phyloP scores from a whole-genome alignment of 257 asterid species.

The Ocimum tenuiflorum region DNA sequence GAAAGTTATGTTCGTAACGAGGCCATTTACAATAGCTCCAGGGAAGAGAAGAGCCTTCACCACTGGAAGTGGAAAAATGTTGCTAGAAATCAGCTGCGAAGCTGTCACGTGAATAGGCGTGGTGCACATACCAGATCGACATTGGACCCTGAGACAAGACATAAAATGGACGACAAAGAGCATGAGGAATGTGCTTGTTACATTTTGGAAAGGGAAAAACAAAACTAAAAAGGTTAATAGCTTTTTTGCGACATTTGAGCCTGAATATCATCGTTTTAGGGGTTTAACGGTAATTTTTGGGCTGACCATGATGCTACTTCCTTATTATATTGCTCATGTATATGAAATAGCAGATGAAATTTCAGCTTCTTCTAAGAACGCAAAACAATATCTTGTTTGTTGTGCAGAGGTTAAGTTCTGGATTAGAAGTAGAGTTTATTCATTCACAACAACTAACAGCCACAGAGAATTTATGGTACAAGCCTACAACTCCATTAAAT shows the following conservation, averaged over 20 bases:
- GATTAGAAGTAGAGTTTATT: neutral
- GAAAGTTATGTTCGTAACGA: conserved; percentile 39
- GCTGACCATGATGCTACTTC: no score
- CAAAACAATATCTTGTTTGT: neutral
- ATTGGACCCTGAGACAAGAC: conserved; percentile 57
- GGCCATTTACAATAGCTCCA: conserved; percentile 62
- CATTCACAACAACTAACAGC: neutral
- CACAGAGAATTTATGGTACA: neutral
- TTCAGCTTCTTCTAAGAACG: neutral
- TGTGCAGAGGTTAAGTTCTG: neutral
- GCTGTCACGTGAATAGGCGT: conserved; percentile 85
- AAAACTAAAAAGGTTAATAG: no score
- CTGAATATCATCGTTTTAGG: no score
- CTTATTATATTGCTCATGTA: neutral
- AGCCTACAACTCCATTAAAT: neutral
- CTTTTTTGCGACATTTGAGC: no score
- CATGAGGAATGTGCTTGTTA: neutral
- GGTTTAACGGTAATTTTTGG: no score
- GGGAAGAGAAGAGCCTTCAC: conserved; percentile 90
- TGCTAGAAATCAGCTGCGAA: conserved; percentile 81
- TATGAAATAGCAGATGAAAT: neutral
- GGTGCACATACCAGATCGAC: conserved; percentile 85
- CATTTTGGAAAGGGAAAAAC: no score
- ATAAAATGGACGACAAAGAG: neutral
- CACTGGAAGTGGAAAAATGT: conserved; percentile 68